Evolutionary conservation across 805 yeast genomes (phyloP), one percentile per base, ranked within the genome.

Genomic region (Pichia scutulata): DNA sequence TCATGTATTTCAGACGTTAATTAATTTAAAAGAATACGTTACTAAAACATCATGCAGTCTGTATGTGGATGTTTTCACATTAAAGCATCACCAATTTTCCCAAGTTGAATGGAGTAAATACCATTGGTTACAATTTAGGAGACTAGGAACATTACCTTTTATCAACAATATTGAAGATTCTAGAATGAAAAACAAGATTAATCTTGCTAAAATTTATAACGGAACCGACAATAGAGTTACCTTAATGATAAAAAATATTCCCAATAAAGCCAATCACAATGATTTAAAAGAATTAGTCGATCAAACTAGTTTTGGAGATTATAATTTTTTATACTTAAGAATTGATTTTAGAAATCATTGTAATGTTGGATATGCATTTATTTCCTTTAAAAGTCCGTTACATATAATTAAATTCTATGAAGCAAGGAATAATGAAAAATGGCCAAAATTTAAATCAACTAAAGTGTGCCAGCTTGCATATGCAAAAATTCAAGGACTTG

Each of bases 331-430:
- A 41, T 76, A 76, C 55, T 59, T 76, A 55, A 68, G 82, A 48
- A 74, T 78, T 54, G 82, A 77, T 58, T 78, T 76, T 58, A 68
- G 65, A 48, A 77, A 73, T 56, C 70, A 69, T 50, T 75, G 81
- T 68, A 77, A 78, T 52, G 81, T 76, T 28, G 82, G 82, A 7
- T 77, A 77, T 61, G 82, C 81, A 5, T 77, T 77, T 57, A 70
- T 77, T 33, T 73, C 78, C 9, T 77, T 77, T 55, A 71, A 66
- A 21, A 59, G 66, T 26, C 75, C 81, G 7, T 61, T 63, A 46
- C 67, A 70, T 42, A 74, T 77, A 26, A 67, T 74, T 39, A 63
- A 67, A 10, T 75, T 77, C 56, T 77, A 77, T 43, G 58, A 63
- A 39, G 71, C 69, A 2, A 63, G 80, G 25, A 69, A 70, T 5